Evolutionary conservation across 2,329 filamentous ascomycete genomes (phyloP).

Genomic region (Penicillium sp.): DNA sequence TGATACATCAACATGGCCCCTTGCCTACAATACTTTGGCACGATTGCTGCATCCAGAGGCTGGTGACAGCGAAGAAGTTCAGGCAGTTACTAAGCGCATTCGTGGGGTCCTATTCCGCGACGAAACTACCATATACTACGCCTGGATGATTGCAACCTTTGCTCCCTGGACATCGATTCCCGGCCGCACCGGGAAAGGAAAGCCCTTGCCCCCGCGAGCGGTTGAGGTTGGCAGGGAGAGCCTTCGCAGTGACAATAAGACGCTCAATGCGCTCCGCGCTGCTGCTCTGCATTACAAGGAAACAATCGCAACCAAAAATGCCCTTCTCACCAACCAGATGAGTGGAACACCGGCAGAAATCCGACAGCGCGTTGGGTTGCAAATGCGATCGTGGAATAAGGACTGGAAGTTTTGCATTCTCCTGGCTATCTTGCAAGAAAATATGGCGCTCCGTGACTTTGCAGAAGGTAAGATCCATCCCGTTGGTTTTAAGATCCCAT

Average conservation of each 20-base stretch:
- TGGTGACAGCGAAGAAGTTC: conserved; percentile 45
- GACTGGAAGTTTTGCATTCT: conserved; percentile 41
- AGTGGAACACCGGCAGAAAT: conserved; percentile 31
- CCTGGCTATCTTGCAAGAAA: conserved; percentile 40
- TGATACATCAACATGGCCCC: conserved; percentile 58
- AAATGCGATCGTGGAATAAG: conserved; percentile 34
- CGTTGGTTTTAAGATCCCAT: neutral
- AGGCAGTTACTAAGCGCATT: conserved; percentile 32
- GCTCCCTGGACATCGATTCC: conserved; percentile 65
- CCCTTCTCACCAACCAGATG: conserved; percentile 26
- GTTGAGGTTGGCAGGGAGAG: conserved; percentile 69
- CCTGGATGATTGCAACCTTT: conserved; percentile 74
- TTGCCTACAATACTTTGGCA: conserved; percentile 63
- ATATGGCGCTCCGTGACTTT: conserved; percentile 32
- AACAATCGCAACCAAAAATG: conserved; percentile 60
- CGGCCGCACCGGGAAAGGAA: conserved; percentile 36
- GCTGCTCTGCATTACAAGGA: conserved; percentile 61
- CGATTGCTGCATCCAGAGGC: conserved; percentile 41
- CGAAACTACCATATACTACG: conserved; percentile 64
- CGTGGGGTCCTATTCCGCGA: conserved; percentile 57
- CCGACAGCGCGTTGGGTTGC: conserved; percentile 35
- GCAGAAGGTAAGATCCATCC: conserved; percentile 26
- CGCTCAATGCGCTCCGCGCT: conserved; percentile 64
- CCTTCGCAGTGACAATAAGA: conserved; percentile 74
- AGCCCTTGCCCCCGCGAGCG: conserved; percentile 57